Evolutionary conservation across 192 early-diverging fungal genomes (phyloP), one percentile per base, ranked within the genome.

Genomic region (Podila minutissima): DNA sequence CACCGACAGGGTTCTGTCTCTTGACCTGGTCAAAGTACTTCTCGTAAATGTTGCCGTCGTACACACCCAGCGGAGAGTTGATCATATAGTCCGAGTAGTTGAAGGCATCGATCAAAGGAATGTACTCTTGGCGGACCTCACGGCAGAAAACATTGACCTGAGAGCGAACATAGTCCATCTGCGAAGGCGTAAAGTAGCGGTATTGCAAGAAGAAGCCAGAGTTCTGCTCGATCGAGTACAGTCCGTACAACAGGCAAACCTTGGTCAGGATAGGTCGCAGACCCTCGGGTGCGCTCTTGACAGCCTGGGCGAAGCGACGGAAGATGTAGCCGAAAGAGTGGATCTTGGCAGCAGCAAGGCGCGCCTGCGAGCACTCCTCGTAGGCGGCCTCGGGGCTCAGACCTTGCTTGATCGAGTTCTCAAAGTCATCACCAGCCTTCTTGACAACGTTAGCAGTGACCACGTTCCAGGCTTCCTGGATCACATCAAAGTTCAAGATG

Each of bases 61-160:
- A 89, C 57, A 91, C 87, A 59, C 96, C 96, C 48, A 97, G 83
- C 15, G 96, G 94, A 66, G 93, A 93, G 87, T 94, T 95, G 72
- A 97, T 79, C 24, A 97, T 89, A 71, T 92, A 96, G 82, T 97
- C 96, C 13, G 92, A 88, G 83, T 91, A 92, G 72, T 94, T 94
- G 84, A 95, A 97, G 31, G 94, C 84, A 73, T 97, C 96, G 22
- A 93, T 93, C 48, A 95, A 75, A 13, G 93, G 88, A 82, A 97
- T 91, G 35, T 92, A 92, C 69, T 96, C 91, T 57, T 89, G 83
- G 64, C 94, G 90, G 20, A 97, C 82, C 53, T 82, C 81, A 11
- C 84, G 79, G 84, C 93, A 94, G 9, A 93, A 86, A 0, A 67
- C 68, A 58, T 87, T 91, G 57, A 94, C 91, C 70, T 87, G 82